Evolutionary conservation across 1,139 yeast genomes (phyloP), one percentile per base, ranked within the genome.

Genomic region (Blastobotrys capitulatus): DNA sequence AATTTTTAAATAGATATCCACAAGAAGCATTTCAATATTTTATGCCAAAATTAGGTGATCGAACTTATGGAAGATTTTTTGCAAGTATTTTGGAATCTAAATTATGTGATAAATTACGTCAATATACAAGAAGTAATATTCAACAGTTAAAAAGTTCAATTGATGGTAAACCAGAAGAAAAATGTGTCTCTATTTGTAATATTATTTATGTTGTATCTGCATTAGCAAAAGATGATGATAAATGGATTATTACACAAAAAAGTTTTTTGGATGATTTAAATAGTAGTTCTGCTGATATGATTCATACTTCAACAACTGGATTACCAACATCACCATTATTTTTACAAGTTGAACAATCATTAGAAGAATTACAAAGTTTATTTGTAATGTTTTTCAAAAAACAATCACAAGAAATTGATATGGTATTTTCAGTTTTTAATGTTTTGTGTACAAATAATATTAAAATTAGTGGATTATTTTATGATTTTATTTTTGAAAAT

Each of bases 1-100:
- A 85, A 62, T 94, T 86, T 61, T 73, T 92, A 68, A 82, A 89
- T 65, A 73, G 96, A 53, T 92, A 90, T 66, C 80, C 95, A 2
- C 79, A 76, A 29, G 86, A 90, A 56, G 79, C 95, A 2, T 73
- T 83, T 53, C 80, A 79, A 37, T 88, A 83, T 62, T 89, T 86
- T 68, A 70, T 78, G 44, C 78, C 78, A 19, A 83, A 85, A 59
- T 76, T 85, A 63, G 77, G 80, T 41, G 81, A 82, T 51, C 75
- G 95, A 52, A 79, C 80, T 46, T 71, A 82, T 59, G 96, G 95
- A 71, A 54, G 80, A 72, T 76, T 77, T 76, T 66, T 72, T 51
- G 61, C 87, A 0, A 79, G 79, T 49, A 81, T 86, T 60, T 77
- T 83, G 8, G 75, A 77, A 1, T 70, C 80, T 61, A 75, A 76